A percentile compares a stretch with the other conserved stretches of the same genome.
Evolutionary conservation across 2,329 filamentous ascomycete genomes (phyloP).

Genomic region (Fusarium falciforme): DNA sequence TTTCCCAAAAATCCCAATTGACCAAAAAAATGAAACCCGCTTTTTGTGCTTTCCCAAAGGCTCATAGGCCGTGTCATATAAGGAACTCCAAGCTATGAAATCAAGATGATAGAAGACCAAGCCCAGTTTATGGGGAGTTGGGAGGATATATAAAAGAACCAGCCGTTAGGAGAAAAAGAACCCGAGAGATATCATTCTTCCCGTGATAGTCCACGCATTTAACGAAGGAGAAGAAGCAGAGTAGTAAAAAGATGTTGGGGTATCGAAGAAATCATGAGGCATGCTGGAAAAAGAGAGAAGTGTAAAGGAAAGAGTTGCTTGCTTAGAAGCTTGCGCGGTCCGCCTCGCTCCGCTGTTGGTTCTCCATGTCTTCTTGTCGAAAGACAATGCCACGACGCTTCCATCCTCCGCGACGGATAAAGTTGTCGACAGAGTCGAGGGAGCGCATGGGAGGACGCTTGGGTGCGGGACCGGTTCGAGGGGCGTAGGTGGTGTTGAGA

Average conservation of each 20-base stretch:
- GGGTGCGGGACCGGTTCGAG: slow-evolving; percentile 36
- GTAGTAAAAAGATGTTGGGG: slow-evolving; percentile 28
- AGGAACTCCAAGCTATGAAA: slow-evolving; percentile 30
- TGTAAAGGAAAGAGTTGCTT: not conserved
- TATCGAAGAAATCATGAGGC: slow-evolving; percentile 41
- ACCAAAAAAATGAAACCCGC: slow-evolving; percentile 15
- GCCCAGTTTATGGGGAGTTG: slow-evolving; percentile 11
- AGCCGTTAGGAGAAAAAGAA: slow-evolving; percentile 18
- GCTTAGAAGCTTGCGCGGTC: slow-evolving; percentile 42
- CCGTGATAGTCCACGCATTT: slow-evolving; percentile 9
- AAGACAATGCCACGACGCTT: slow-evolving; percentile 58
- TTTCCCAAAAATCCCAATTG: not conserved
- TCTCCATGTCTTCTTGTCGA: slow-evolving; percentile 49
- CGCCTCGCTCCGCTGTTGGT: slow-evolving; percentile 14
- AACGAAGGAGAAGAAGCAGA: slow-evolving; percentile 28
- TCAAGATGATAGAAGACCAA: slow-evolving; percentile 15
- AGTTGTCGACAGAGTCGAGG: slow-evolving; percentile 54
- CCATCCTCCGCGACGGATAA: slow-evolving; percentile 57
- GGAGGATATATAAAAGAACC: slow-evolving; percentile 10
- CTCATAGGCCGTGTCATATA: slow-evolving; percentile 10
- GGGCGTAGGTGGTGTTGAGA: slow-evolving; percentile 51
- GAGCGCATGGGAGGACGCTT: slow-evolving; percentile 53
- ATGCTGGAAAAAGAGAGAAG: slow-evolving; percentile 12
- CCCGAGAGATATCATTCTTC: slow-evolving; percentile 7
- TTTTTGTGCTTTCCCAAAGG: slow-evolving; percentile 35